Evolutionary conservation across 83 land plant species (phyloP), one percentile per base, ranked within the genome.

Genomic region (Isoetes engelmannii): DNA sequence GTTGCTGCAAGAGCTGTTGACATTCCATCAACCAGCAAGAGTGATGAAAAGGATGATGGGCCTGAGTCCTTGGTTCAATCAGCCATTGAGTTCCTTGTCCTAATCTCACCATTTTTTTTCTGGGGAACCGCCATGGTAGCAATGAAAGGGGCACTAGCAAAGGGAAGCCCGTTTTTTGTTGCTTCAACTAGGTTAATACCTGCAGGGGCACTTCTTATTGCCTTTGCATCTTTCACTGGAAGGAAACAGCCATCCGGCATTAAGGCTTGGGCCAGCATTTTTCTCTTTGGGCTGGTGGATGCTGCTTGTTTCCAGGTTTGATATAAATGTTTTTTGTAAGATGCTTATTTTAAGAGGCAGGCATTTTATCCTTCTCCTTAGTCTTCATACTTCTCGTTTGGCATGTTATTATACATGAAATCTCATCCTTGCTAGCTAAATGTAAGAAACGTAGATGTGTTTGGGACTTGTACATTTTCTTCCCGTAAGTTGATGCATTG

Each of bases 121-220:
- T 90, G 97, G 99, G 99, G 97, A 50, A 90, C 99, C 41, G 87
- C 99, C 1, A 94, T 94, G 99, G 99, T 94, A 67, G 99, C 97
- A n/a, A 94, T 90, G 97, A 94, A 94, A 77, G 87, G 79, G 58
- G 85, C 90, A 17, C 47, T 94, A 4, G 96, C 97, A 13, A 90
- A 85, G 82, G 80, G 85, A 0, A 97, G 99, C 5, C 90, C 99
- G 13, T 86, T 90, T 67, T 90, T 90, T 53, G 93, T 94, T 21
- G 74, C 97, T 13, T 67, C 97, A 4, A 79, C 88, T 41, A 73
- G 99, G 69, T 75, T 94, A 4, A 82, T 94, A 53, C 99, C 99
- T 5, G 81, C 99, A 2, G 99, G 99, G 4, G 56, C 69, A 13
- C 69, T 90, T 54, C 58, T 94, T 48, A 61, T 94, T n/a, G 81